These are phyloP conservation scores for Blastobotrys serpentis DNA, from an alignment of 1,139 yeast genomes.

Conservation along the genomic window DNA sequence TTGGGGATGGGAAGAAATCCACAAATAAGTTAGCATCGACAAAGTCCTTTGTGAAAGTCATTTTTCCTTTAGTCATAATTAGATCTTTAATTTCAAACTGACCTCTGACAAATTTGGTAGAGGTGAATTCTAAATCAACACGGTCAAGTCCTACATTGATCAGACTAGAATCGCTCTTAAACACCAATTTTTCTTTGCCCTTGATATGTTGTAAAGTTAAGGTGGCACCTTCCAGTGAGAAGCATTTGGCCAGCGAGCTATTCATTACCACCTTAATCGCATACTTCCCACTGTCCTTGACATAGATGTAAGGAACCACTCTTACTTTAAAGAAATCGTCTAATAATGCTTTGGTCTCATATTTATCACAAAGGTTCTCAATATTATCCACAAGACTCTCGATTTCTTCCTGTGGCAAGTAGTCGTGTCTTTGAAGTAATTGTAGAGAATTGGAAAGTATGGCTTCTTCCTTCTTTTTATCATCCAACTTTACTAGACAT, in stretches of 20 bases:
- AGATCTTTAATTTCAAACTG: constrained; percentile 29
- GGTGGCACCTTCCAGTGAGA: constrained; percentile 23
- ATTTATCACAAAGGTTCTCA: constrained; percentile 18
- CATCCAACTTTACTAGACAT: constrained; percentile 55
- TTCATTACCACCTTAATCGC: constrained; percentile 10
- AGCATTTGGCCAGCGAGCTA: constrained; percentile 13
- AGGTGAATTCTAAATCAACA: constrained; percentile 24
- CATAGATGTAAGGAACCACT: constrained; percentile 25
- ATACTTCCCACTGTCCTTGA: constrained; percentile 4
- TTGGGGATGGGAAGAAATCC: constrained; percentile 27
- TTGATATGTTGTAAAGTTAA: constrained; percentile 14
- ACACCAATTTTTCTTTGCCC: constrained; percentile 12
- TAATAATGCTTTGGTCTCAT: constrained; percentile 20
- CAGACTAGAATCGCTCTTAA: constrained; percentile 15
- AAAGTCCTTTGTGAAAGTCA: constrained; percentile 30
- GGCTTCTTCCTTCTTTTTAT: constrained; percentile 22
- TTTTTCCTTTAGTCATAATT: constrained; percentile 28
- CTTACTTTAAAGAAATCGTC: constrained; percentile 24
- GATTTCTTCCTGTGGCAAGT: constrained; percentile 22
- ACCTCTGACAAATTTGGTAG: constrained; percentile 31
- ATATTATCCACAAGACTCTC: constrained; percentile 25
- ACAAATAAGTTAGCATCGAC: constrained; percentile 20
- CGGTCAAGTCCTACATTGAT: constrained; percentile 8
- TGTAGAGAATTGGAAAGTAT: constrained; percentile 34
- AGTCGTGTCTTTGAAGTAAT: constrained; percentile 32